Percentiles rank a stretch among this genome's conserved stretches.
These are phyloP conservation scores for Microsporum ferrugineum DNA, from an alignment of 2,329 filamentous ascomycete species.

Conservation along the genomic window DNA sequence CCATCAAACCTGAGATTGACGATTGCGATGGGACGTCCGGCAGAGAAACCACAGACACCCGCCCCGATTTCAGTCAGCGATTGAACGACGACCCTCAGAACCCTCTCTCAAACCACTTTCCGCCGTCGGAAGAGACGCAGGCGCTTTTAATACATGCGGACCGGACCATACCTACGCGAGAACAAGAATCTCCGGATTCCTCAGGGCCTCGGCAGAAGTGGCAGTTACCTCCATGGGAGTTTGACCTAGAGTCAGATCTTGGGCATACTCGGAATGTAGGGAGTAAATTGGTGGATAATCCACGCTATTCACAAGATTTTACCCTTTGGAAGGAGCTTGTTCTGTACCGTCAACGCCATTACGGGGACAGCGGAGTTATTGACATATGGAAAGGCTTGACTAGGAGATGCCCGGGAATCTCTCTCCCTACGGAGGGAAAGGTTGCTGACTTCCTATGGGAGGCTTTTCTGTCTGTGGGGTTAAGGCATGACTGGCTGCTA, in stretches of 20 bases:
- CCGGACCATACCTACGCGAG: neutral
- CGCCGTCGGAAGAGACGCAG: neutral
- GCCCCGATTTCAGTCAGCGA: neutral
- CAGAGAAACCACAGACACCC: neutral
- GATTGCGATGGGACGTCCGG: neutral
- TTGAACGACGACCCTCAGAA: neutral
- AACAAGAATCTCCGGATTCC: neutral
- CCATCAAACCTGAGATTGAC: neutral
- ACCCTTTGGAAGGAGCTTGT: conserved; percentile 37
- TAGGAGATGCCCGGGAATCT: conserved; percentile 20
- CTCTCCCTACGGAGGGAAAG: conserved; percentile 28
- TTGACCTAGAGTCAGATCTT: conserved; percentile 35
- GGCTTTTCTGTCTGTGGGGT: conserved; percentile 28
- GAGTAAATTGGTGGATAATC: conserved; percentile 29
- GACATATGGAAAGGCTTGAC: conserved; percentile 33
- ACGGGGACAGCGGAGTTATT: conserved; percentile 33
- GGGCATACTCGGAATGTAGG: conserved; percentile 27
- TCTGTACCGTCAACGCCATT: conserved; percentile 33
- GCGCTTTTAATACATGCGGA: neutral
- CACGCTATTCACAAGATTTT: conserved; percentile 25
- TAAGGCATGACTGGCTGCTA: conserved; percentile 26
- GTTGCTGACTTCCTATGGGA: conserved; percentile 33
- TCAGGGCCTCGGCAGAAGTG: neutral
- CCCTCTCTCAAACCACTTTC: neutral
- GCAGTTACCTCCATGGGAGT: conserved; percentile 20